Evolutionary conservation across 2,329 filamentous ascomycete genomes (phyloP), one percentile per base, ranked within the genome.

Genomic region (Septoria linicola): DNA sequence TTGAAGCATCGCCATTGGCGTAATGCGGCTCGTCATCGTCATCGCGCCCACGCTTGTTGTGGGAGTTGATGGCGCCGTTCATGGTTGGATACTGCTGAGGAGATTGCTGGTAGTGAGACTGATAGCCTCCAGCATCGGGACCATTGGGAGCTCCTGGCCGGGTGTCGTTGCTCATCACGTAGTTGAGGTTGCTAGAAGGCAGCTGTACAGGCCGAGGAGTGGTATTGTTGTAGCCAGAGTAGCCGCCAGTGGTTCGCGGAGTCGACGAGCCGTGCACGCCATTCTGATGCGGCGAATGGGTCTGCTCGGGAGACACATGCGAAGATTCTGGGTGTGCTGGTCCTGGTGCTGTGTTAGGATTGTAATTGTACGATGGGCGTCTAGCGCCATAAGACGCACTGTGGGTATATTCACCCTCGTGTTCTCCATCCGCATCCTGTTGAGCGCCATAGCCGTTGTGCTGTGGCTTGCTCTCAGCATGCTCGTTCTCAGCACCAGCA

Each of bases 101-200:
- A 34, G 63, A 49, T 51, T 84, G 83, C 4, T 80, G 72, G 13
- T 82, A 76, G 59, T 91, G 89, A 8, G 80, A 80, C 19, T 87
- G 78, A 27, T 81, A 80, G 67, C 95, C 95, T 27, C 23, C 23
- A 5, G 84, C 80, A 34, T 66, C 63, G 2, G 57, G 53, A 37
- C 63, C 65, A 40, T 66, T 66, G 8, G 60, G 61, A 59, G 95
- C 88, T 42, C 79, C 79, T 16, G 79, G 73, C 30, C 68, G 66
- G n/a, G 65, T 59, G 10, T 81, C 71, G 66, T 88, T 89, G 68
- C 86, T 91, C 74, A 95, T 90, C 57, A 95, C 86, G 70, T 84
- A 95, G 77, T 95, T 95, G 43, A 96, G 76, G 66, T 84, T 95
- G 75, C 88, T 91, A 1, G 88, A 84, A 3, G 86, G 80, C 53